Evolutionary conservation across 306 rosid genomes (phyloP).

Genomic region (Casuarina glauca): DNA sequence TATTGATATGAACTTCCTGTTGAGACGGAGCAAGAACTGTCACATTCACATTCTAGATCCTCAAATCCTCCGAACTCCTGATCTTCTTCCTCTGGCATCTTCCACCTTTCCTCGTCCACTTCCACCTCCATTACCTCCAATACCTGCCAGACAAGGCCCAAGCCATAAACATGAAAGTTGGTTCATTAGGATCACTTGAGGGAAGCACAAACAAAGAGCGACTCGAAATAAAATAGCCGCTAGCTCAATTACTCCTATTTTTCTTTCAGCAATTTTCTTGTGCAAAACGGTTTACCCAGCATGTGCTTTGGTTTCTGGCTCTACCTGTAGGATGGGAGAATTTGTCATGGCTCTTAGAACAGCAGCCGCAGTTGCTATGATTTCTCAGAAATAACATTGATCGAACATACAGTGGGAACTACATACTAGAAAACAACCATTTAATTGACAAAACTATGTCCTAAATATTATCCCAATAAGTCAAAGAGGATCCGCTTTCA

Average conservation of each 20-base stretch:
- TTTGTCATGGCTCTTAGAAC: not conserved
- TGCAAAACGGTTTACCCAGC: conserved; percentile 1
- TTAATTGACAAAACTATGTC: not conserved
- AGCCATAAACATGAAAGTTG: not conserved
- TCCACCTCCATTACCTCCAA: conserved; percentile 78
- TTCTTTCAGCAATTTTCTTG: conserved; percentile 8
- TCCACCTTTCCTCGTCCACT: conserved; percentile 67
- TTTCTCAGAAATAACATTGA: conserved; percentile 7
- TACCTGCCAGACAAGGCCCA: conserved; percentile 43
- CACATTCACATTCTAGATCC: conserved; percentile 79
- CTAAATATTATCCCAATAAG: not conserved
- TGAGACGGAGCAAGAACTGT: conserved; percentile 62
- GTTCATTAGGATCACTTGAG: not conserved
- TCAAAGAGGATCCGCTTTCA: conserved; percentile 32
- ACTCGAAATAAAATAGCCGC: no score
- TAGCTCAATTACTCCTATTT: not conserved
- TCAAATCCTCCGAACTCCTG: conserved; percentile 92
- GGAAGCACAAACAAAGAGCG: no score
- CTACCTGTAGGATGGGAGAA: not conserved
- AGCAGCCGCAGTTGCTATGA: not conserved
- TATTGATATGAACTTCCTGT: conserved; percentile 37
- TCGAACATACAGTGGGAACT: not conserved
- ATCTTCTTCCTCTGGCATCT: conserved; percentile 77
- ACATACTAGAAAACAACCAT: not conserved
- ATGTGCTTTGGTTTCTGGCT: not conserved